phyloP scores from a whole-genome alignment of 1,284 basidiomycete genomes.

The Ceratobasidium theobromae region DNA sequence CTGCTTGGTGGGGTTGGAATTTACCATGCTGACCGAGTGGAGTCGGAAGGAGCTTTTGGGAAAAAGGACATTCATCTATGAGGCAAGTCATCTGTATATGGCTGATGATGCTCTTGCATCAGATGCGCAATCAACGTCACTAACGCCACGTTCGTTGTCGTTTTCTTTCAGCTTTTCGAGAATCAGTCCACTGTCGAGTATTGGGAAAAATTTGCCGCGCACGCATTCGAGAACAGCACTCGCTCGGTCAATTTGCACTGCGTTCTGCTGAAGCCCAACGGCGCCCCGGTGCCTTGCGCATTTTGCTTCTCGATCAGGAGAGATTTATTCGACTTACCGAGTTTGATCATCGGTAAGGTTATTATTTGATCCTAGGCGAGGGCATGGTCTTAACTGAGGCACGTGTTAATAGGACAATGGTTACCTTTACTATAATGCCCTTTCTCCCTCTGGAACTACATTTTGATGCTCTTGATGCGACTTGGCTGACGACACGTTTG shows the following conservation, averaged over 20 bases:
- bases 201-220: slow-evolving; percentile 92
- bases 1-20: slow-evolving; percentile 93
- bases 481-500: not conserved
- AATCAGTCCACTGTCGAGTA: slow-evolving; percentile 90
- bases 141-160: slow-evolving; percentile 9
- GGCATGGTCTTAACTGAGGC: not conserved
- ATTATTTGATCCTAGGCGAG: slow-evolving; percentile 35
- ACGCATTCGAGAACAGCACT: slow-evolving; percentile 94
- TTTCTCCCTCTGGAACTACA: not conserved
- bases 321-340: slow-evolving; percentile 85
- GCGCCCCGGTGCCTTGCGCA: slow-evolving; percentile 80
- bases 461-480: not conserved
- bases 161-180: slow-evolving; percentile 66
- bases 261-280: slow-evolving; percentile 78
- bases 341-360: slow-evolving; percentile 77
- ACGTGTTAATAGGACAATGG: slow-evolving; percentile 64
- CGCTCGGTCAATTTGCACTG: slow-evolving; percentile 93
- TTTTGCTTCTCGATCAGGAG: slow-evolving; percentile 92
- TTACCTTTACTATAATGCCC: slow-evolving; percentile 57
- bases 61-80: slow-evolving; percentile 83
- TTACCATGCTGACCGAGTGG: slow-evolving; percentile 92
- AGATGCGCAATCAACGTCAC: slow-evolving; percentile 36
- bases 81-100: slow-evolving; percentile 53
- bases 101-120: not conserved
- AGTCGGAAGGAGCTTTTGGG: slow-evolving; percentile 78